phyloP scores from a whole-genome alignment of 2,329 filamentous ascomycete genomes.

The Trichoderma koningii region DNA sequence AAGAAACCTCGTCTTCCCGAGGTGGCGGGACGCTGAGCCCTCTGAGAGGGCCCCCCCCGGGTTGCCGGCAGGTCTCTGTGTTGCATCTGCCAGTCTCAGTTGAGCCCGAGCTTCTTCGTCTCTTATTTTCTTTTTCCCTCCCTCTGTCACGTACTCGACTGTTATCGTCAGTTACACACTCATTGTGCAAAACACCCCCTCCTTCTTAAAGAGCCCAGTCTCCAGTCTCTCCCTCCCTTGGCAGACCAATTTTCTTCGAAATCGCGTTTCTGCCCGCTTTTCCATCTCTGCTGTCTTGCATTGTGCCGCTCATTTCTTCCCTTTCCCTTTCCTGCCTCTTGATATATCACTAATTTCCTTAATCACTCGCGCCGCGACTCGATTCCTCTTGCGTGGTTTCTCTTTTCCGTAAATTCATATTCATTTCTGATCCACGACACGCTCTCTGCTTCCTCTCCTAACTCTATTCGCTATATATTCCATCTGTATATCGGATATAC shows the following conservation, averaged over 20 bases:
- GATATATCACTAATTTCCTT: conserved; percentile 7
- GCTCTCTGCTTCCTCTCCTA: neutral
- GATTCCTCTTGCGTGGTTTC: neutral
- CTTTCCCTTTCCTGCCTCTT: conserved; percentile 20
- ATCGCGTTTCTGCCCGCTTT: conserved; percentile 14
- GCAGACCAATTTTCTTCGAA: neutral
- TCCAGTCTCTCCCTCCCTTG: conserved; percentile 23
- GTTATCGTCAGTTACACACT: conserved; percentile 17
- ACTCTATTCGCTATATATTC: neutral
- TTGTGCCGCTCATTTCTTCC: conserved; percentile 16
- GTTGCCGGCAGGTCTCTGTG: conserved; percentile 18
- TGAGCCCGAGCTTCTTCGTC: conserved; percentile 15
- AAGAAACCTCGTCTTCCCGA: conserved; percentile 1
- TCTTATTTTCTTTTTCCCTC: neutral
- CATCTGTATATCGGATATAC: neutral
- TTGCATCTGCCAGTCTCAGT: conserved; percentile 23
- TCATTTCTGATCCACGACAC: neutral
- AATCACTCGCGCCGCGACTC: neutral
- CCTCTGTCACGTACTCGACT: conserved; percentile 12
- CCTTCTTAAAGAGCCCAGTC: conserved; percentile 11
- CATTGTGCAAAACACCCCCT: conserved; percentile 10
- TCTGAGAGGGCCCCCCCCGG: conserved; percentile 5
- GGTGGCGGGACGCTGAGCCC: conserved; percentile 12
- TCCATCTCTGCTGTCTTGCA: conserved; percentile 19
- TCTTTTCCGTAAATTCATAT: conserved; percentile 9